Base-by-base conservation (phyloP, 345 rosid genomes). In the Tarenaya hassleriana region DNA sequence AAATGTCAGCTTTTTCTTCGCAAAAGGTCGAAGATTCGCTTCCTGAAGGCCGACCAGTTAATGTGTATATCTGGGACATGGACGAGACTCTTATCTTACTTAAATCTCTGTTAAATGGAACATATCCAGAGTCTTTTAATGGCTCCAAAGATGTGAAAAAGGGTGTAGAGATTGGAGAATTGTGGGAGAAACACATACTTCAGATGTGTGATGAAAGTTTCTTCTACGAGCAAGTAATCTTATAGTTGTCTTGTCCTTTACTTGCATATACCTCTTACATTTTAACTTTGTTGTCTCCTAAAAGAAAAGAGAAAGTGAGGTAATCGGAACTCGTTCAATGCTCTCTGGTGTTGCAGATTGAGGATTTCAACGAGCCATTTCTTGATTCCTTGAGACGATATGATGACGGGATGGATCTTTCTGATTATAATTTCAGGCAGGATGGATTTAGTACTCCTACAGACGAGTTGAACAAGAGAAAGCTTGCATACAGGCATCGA, bases 31-130 rank as follows among this genome's bases (percentile, higher is more conserved):
- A 33, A 56, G 16, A 31, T 51, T 69, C 57, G 49, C 50, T 40
- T 48, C 10, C 17, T 46, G 62, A 62, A 41, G 39, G 63, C 57
- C 63, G 40, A 49, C 62, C 65, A 18, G 76, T 68, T 47, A 75
- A 75, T 63, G 95, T 85, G 4, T 85, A 79, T 61, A 52, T 88
- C 20, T 88, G 97, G 97, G 97, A 88, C 71, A 83, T 85, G 95
- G 95, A 88, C 50, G 97, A 85, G 76, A 88, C 97, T 47, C 97
- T 88, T 32, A 81, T 88, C 67, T 69, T 88, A 56, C 86, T 88
- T 18, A 85, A 87, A 77, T 83, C 95, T 63, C 73, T 89, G 70
- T 51, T 89, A 53, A 79, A 74, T 49, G 82, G 89, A 35, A 70
- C 73, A 8, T 89, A 81, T 37, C 88, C 94, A 0, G 68, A 74